These are phyloP conservation scores for Ceratobasidium sp. DNA, from an alignment of 1,284 basidiomycete species.

Conservation along the genomic window DNA sequence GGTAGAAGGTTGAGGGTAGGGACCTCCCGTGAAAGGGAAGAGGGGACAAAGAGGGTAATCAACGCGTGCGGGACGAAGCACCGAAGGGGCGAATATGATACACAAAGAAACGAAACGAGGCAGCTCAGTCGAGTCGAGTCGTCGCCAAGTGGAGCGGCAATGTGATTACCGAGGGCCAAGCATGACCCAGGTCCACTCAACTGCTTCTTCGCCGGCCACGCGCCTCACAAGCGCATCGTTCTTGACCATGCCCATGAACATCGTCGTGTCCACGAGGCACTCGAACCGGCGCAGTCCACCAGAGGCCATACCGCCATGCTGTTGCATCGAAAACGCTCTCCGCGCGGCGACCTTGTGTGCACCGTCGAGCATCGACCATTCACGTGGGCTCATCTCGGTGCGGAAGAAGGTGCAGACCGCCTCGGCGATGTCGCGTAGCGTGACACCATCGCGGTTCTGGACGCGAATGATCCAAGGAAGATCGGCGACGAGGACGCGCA, in stretches of 20 bases:
- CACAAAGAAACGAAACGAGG: neutral
- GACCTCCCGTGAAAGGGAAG: neutral
- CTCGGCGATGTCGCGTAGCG: slow-evolving; percentile 37
- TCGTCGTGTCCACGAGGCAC: slow-evolving; percentile 40
- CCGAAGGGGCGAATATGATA: slow-evolving; percentile 1
- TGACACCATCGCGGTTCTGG: slow-evolving; percentile 37
- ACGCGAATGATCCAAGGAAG: slow-evolving; percentile 39
- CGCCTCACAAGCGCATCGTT: slow-evolving; percentile 34
- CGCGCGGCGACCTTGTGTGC: slow-evolving; percentile 37
- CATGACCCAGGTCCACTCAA: slow-evolving; percentile 43
- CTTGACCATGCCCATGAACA: slow-evolving; percentile 41
- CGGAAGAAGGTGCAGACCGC: slow-evolving; percentile 35
- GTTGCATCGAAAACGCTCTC: slow-evolving; percentile 34
- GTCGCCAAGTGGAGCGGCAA: slow-evolving; percentile 1
- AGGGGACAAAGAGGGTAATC: neutral
- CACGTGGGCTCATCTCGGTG: slow-evolving; percentile 37
- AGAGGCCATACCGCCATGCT: slow-evolving; percentile 10
- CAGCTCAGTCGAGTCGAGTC: slow-evolving; percentile 4
- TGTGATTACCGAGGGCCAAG: slow-evolving; percentile 34
- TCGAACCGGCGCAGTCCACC: slow-evolving; percentile 39
- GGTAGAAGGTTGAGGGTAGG: neutral
- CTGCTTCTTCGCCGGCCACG: slow-evolving; percentile 39
- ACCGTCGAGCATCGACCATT: slow-evolving; percentile 41
- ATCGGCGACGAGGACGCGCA: slow-evolving; percentile 38
- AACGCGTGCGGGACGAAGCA: slow-evolving; percentile 30